Percentiles rank a stretch among this genome's conserved stretches.
Evolutionary conservation across 257 asterid species (phyloP).

Genomic region (Perilla frutescens): DNA sequence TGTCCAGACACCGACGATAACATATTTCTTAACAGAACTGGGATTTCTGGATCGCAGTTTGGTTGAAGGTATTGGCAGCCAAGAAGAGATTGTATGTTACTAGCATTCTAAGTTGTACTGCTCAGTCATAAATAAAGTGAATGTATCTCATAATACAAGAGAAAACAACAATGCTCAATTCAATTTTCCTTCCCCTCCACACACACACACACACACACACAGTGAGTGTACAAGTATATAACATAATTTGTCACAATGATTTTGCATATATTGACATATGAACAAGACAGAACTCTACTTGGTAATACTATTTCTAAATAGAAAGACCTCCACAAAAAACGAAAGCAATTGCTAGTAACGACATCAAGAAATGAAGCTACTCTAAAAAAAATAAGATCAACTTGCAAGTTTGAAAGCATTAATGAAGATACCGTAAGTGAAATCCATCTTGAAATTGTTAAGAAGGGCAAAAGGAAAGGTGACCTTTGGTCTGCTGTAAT

Average conservation of each 20-base stretch:
- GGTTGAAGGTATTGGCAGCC: background rate
- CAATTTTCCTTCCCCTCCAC: too few relatives aligned
- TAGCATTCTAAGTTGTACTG: background rate
- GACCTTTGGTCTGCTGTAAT: conserved; percentile 81
- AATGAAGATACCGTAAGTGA: conserved; percentile 89
- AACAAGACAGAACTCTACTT: conserved; percentile 21
- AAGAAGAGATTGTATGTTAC: background rate
- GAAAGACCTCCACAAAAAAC: background rate
- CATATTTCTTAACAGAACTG: background rate
- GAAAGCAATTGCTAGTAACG: background rate
- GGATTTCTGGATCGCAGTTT: background rate
- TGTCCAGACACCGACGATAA: background rate
- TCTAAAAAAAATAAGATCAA: conserved; percentile 35
- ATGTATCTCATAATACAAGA: background rate
- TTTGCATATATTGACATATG: background rate
- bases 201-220: too few relatives aligned
- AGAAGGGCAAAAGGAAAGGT: conserved; percentile 87
- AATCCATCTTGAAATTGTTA: conserved; percentile 96
- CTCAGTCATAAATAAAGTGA: background rate
- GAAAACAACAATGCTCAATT: background rate
- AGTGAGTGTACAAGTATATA: too few relatives aligned
- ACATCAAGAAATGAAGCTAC: background rate
- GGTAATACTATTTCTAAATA: background rate
- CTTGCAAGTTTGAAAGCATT: conserved; percentile 95
- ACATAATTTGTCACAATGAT: background rate